Base-by-base conservation (phyloP, 164 flowering plant genomes). In the Chimonanthus praecox region DNA sequence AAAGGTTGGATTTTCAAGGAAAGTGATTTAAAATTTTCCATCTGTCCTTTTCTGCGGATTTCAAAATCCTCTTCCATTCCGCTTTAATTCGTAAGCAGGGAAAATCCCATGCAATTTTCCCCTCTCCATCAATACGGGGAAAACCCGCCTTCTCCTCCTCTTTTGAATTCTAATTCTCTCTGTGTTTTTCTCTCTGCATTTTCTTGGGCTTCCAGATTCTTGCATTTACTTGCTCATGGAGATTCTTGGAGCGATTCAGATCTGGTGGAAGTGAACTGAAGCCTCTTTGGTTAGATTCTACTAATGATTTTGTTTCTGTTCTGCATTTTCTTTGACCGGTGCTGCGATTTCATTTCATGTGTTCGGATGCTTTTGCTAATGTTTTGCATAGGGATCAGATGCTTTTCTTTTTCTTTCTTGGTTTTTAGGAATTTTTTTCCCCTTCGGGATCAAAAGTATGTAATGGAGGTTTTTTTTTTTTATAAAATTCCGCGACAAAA, bases 1-100 rank as follows among this genome's bases (percentile, higher is more conserved):
- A 66, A 66, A 45, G 49, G 49, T 66, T 66, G 68, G 46, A 33
- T 66, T 13, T 66, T 66, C 68, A 45, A 66, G 49, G 13, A 66
- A 66, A 45, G 47, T 7, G 46, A 10, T 13, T 44, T 45, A 64
- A 66, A 65, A 66, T 45, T 45, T 45, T 3, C 18, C 47, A 8
- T 6, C 9, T 65, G 68, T 44, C 68, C 68, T 45, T 16, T 43
- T 45, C 46, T 45, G 68, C 68, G 48, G 68, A 66, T 66, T 66
- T 48, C 47, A 66, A 66, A 11, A 10, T 20, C 21, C 44, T 3
- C 44, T 33, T 54, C 21, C 33, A 7, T 33, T 63, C 9, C 66
- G 21, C 66, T 63, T 63, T 63, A 63, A 63, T 63, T 54, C 43
- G 18, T 2, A 63, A 63, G 66, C 10, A 43, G 13, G 5, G 21